phyloP scores from a whole-genome alignment of 805 yeast species.

The Pichia pseudocactophila region DNA sequence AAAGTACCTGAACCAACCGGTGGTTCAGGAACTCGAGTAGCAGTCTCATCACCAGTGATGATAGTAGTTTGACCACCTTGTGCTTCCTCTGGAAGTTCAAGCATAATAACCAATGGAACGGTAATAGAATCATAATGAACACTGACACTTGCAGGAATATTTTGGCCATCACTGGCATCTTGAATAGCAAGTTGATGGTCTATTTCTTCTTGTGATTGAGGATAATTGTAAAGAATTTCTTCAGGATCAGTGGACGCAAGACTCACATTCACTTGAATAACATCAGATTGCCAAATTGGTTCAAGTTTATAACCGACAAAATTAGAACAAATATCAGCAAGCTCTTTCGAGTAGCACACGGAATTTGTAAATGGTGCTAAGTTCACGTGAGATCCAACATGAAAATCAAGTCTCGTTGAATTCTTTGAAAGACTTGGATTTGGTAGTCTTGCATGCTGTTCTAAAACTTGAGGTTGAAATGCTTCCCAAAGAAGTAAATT shows the following conservation, averaged over 20 bases:
- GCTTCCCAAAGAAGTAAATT: slow-evolving; percentile 46
- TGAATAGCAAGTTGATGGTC: slow-evolving; percentile 11
- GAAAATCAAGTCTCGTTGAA: slow-evolving; percentile 33
- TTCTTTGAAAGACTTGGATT: slow-evolving; percentile 23
- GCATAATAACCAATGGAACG: slow-evolving; percentile 41
- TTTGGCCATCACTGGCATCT: slow-evolving; percentile 23
- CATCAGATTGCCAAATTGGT: slow-evolving; percentile 41
- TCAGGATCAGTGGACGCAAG: slow-evolving; percentile 24
- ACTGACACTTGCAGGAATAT: slow-evolving; percentile 37
- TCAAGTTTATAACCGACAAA: slow-evolving; percentile 44
- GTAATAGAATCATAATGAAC: slow-evolving; percentile 41
- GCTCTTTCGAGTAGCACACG: slow-evolving; percentile 45
- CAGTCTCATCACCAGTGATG: slow-evolving; percentile 32
- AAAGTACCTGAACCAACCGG: slow-evolving; percentile 37
- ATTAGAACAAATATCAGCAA: slow-evolving; percentile 35
- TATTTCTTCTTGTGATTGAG: slow-evolving; percentile 14
- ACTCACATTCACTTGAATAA: slow-evolving; percentile 41
- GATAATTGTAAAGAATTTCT: slow-evolving; percentile 9
- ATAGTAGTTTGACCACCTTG: slow-evolving; percentile 45
- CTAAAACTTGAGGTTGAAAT: slow-evolving; percentile 34
- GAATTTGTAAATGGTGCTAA: slow-evolving; percentile 36
- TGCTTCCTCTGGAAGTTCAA: slow-evolving; percentile 37
- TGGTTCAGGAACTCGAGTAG: slow-evolving; percentile 31
- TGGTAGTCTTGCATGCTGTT: slow-evolving; percentile 34
- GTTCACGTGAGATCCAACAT: slow-evolving; percentile 39